phyloP scores from a whole-genome alignment of 2,329 filamentous ascomycete genomes.

The Colletotrichum sp. region DNA sequence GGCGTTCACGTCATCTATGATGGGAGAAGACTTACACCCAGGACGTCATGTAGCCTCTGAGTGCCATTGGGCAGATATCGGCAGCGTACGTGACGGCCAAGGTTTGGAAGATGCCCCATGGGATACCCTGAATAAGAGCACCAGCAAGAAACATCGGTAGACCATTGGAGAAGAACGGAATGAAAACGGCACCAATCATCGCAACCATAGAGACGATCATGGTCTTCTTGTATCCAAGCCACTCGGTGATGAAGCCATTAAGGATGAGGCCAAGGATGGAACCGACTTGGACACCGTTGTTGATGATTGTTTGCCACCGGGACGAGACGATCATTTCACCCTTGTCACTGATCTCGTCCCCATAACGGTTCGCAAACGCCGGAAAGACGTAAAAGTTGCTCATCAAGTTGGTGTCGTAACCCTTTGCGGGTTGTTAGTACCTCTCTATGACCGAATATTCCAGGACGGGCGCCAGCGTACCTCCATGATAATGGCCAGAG shows the following conservation, averaged over 20 bases:
- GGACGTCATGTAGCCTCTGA: slow-evolving; percentile 26
- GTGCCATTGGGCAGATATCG: slow-evolving; percentile 37
- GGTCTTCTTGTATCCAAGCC: slow-evolving; percentile 45
- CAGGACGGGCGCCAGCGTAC: neutral
- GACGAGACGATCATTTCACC: slow-evolving; percentile 50
- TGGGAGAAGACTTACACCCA: slow-evolving; percentile 29
- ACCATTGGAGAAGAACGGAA: slow-evolving; percentile 49
- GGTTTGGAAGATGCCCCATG: slow-evolving; percentile 37
- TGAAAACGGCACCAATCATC: slow-evolving; percentile 47
- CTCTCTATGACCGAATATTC: neutral
- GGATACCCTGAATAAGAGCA: slow-evolving; percentile 38
- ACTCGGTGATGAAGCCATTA: slow-evolving; percentile 49
- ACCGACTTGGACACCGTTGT: slow-evolving; percentile 48
- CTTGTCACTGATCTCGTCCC: slow-evolving; percentile 36
- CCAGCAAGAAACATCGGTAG: slow-evolving; percentile 43
- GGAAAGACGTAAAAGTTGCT: slow-evolving; percentile 41
- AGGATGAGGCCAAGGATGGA: slow-evolving; percentile 52
- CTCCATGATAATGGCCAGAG: slow-evolving; percentile 30
- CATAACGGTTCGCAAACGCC: slow-evolving; percentile 38
- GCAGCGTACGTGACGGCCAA: slow-evolving; percentile 41
- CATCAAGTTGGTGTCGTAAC: slow-evolving; percentile 40
- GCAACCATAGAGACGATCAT: slow-evolving; percentile 44
- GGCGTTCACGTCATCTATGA: neutral
- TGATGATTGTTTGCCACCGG: slow-evolving; percentile 55
- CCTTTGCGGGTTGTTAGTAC: slow-evolving; percentile 23